phyloP scores from a whole-genome alignment of 768 basidiomycete genomes.

The Lentinula aciculospora region DNA sequence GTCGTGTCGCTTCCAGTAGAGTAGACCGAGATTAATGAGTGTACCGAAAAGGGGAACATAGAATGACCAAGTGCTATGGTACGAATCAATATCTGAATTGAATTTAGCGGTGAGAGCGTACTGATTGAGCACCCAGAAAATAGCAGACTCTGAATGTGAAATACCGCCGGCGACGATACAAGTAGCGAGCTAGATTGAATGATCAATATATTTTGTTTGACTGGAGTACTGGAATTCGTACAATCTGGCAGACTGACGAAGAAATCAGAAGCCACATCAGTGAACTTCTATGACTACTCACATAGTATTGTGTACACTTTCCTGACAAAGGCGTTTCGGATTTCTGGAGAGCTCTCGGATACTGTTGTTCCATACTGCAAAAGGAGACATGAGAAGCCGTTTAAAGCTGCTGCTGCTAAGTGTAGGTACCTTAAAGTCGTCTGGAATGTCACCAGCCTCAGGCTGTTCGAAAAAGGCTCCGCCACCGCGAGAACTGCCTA shows the following conservation, averaged over 20 bases:
- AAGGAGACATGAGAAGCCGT: no score
- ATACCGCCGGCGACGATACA: slow-evolving; percentile 70
- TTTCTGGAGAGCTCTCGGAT: slow-evolving; percentile 68
- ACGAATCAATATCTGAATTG: neutral
- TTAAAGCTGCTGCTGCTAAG: neutral
- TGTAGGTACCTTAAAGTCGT: slow-evolving; percentile 83
- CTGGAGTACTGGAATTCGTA: slow-evolving; percentile 23
- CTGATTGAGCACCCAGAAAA: slow-evolving; percentile 71
- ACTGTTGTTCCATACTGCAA: slow-evolving; percentile 76
- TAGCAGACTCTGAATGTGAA: slow-evolving; percentile 52
- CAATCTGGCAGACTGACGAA: slow-evolving; percentile 63
- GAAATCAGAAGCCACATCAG: neutral
- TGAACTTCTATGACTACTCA: slow-evolving; percentile 31
- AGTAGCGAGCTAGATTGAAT: slow-evolving; percentile 52
- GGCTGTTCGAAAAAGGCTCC: slow-evolving; percentile 74
- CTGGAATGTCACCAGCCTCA: slow-evolving; percentile 67
- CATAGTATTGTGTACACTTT: slow-evolving; percentile 91
- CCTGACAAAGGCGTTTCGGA: slow-evolving; percentile 81
- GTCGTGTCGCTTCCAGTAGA: slow-evolving; percentile 91
- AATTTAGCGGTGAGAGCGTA: slow-evolving; percentile 29
- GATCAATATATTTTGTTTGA: neutral
- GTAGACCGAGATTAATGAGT: slow-evolving; percentile 69
- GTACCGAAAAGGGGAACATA: slow-evolving; percentile 77
- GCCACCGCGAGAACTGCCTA: slow-evolving; percentile 42
- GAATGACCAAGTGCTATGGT: slow-evolving; percentile 66